Evolutionary conservation across 2,329 filamentous ascomycete genomes (phyloP), one percentile per base, ranked within the genome.

Genomic region (Colletotrichum salicis): DNA sequence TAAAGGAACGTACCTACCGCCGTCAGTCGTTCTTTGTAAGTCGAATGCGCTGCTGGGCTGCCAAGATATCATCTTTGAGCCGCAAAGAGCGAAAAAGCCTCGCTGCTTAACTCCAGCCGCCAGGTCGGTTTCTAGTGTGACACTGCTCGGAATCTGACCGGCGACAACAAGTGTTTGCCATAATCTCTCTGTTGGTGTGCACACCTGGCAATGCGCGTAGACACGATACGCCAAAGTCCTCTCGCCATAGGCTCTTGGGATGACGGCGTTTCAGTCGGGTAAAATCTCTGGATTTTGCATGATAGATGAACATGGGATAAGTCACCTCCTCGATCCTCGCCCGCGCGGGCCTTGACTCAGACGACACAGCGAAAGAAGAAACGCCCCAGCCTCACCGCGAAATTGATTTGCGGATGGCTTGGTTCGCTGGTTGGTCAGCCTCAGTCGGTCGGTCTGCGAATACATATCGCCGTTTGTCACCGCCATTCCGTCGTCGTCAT

Each of bases 211-310:
- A 52, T 10, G 15, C 33, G 31, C 59, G 59, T 29, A 52, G n/a
- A 63, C 60, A 37, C 60, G 45, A 63, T 31, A 35, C 60, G 31
- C 48, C 48, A 45, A 5, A 29, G 15, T 5, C 15, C 22, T 37
- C 22, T n/a, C 24, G 29, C 22, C 31, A 2, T 29, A 19, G 37
- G 37, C 37, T 55, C 52, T 64, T 45, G 6, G 33, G 33, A 56
- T 64, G 61, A 31, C 22, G 13, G 45, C n/a, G 61, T 64, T 64
- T 64, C 61, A 56, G 54, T 24, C 24, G 15, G 11, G 51, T 10
- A 22, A 13, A 19, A 19, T 41, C 7, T 41, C 37, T 41, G 37
- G 4, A 33, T 22, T 5, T 27, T 22, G 51, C 61, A 56, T 31
- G 45, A 51, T 54, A 48, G 22, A 41, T 24, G 24, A 4, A 29